Base-by-base conservation (phyloP, 2,329 filamentous ascomycete genomes). In the Trichoderma guizhouense region DNA sequence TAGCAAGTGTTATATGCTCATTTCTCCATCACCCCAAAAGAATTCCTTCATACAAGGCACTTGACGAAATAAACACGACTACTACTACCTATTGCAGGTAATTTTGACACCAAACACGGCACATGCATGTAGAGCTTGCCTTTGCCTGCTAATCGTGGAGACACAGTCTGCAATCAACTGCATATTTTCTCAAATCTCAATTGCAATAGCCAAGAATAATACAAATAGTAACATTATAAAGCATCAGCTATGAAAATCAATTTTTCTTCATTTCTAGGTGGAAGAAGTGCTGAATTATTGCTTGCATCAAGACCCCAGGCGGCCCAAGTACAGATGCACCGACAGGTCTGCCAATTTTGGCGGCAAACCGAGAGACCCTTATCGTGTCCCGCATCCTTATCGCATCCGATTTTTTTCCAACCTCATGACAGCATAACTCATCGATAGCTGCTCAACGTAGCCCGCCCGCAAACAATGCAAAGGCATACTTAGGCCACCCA, bases 341-440 rank as follows among this genome's bases (percentile, higher is more conserved):
- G 15, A 30, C 3, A n/a, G 14, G 12, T 24, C 34, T 24, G 21
- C n/a, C 21, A 2, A 65, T 66, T 71, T 57, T 26, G 24, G 32
- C 66, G 34, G 28, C 47, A 14, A 2, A n/a, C 11, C 14, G 21
- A 39, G 63, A 15, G 64, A 18, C 47, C 51, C 74, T 76, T 76
- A 76, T 76, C 74, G 69, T 55, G 60, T 63, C 14, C 64, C 57
- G 53, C 47, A 61, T 73, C 74, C 74, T 76, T 77, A 78, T 78
- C 76, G 76, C 71, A 61, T 69, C 73, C 69, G 68, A 73, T 74
- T 77, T 75, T 75, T 75, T 76, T 67, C 71, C 67, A 32, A 55
- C 53, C 36, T 51, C 36, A 69, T 57, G 55, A 51, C 36, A 47
- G 30, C 63, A 62, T 36, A 15, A 39, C 24, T 39, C 53, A 61